Conservation (phyloP, 139 green algal genomes). For the Picochlorum sp. region DNA sequence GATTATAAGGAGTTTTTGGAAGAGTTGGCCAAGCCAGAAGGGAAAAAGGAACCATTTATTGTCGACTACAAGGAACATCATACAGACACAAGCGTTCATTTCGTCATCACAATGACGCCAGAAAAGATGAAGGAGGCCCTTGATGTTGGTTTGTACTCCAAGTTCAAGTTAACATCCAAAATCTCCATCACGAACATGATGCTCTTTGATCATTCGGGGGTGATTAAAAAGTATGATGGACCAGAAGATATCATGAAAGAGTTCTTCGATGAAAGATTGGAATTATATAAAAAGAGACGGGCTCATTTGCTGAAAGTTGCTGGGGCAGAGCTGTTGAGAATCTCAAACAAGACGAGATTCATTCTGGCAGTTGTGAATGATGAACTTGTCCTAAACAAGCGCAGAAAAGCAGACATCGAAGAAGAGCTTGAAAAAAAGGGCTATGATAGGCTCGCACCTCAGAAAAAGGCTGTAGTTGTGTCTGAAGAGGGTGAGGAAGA, state of each 20-base stretch:
- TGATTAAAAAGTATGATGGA: slow-evolving; percentile 83
- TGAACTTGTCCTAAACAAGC: slow-evolving; percentile 75
- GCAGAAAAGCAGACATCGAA: slow-evolving; percentile 77
- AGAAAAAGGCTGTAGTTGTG: slow-evolving; percentile 22
- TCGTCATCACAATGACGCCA: slow-evolving; percentile 65
- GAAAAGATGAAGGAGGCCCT: slow-evolving; percentile 52
- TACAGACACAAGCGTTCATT: slow-evolving; percentile 85
- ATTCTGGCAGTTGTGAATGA: slow-evolving; percentile 84
- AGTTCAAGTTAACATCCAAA: slow-evolving; percentile 88
- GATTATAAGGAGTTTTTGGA: slow-evolving; percentile 99
- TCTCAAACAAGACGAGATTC: slow-evolving; percentile 88
- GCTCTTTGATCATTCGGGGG: slow-evolving; percentile 82
- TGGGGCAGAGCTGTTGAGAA: slow-evolving; percentile 58
- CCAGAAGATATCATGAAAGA: slow-evolving; percentile 83
- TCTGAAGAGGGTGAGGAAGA: slow-evolving; percentile 22
- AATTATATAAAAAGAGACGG: slow-evolving; percentile 77
- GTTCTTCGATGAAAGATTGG: slow-evolving; percentile 82
- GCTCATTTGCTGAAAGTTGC: slow-evolving; percentile 56
- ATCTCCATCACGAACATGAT: slow-evolving; percentile 94
- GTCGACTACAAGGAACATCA: slow-evolving; percentile 86
- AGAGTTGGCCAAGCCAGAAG: slow-evolving; percentile 69
- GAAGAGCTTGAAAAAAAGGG: slow-evolving; percentile 63
- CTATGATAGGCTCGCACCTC: slow-evolving; percentile 62
- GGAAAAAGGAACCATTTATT: slow-evolving; percentile 57
- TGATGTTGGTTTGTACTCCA: slow-evolving; percentile 57